Evolutionary conservation across 1,139 yeast species (phyloP).

Genomic region (Suhomyces yuchorum): DNA sequence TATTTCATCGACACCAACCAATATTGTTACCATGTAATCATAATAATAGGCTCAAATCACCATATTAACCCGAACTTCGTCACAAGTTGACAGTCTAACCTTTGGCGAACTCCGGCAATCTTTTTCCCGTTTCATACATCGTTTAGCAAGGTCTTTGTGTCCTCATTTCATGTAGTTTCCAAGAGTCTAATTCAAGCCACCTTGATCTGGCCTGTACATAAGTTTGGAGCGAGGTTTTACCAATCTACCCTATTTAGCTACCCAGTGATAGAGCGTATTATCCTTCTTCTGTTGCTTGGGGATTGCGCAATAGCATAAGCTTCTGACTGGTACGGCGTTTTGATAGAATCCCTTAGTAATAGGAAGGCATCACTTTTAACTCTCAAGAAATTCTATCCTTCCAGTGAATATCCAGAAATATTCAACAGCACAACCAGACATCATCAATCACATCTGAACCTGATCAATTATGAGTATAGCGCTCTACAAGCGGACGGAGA

Average conservation of each 20-base stretch:
- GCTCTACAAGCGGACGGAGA: slow-evolving; percentile 76
- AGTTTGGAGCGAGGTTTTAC: not conserved
- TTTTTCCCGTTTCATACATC: too few relatives aligned
- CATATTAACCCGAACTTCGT: too few relatives aligned
- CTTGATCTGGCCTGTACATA: not conserved
- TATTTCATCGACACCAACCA: too few relatives aligned
- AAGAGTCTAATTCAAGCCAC: not conserved
- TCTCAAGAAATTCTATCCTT: not conserved
- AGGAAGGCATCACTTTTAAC: not conserved
- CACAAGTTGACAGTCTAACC: too few relatives aligned
- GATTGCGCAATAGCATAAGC: not conserved
- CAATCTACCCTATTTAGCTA: not conserved
- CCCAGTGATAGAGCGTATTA: not conserved
- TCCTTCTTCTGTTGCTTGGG: not conserved
- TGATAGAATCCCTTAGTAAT: not conserved
- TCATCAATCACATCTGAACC: not conserved
- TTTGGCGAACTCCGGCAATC: too few relatives aligned
- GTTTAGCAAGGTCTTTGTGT: too few relatives aligned
- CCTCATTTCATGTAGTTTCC: not conserved
- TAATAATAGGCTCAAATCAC: too few relatives aligned
- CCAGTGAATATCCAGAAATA: not conserved
- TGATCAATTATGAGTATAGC: slow-evolving; percentile 14
- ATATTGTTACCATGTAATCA: too few relatives aligned
- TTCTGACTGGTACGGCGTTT: not conserved
- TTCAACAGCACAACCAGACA: not conserved